Base-by-base conservation (phyloP, 169 alveolate species). In the Blepharisma undulans region DNA sequence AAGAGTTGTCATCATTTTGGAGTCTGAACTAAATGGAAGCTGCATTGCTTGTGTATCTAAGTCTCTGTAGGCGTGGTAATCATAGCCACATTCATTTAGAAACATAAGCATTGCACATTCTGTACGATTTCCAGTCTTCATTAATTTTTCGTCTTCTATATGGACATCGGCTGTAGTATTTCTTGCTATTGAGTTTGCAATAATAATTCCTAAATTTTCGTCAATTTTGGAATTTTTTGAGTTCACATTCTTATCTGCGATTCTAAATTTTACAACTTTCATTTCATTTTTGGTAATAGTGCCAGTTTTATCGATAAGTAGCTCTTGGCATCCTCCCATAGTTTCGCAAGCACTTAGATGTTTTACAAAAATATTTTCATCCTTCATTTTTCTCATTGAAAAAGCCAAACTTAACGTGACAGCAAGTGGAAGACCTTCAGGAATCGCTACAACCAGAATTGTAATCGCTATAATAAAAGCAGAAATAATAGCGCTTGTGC, bases 401-500 rank as follows among this genome's bases (percentile, higher is more conserved):
- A 90, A 91, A 84, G 94, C 95, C 76, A 95, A 72, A 36, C 93
- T 79, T 78, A 95, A 85, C 89, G 96, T 95, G 61, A 95, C 96
- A 8, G 97, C 96, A 6, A 95, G 82, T 6, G 96, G 96, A 22
- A 95, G 93, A 19, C 97, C 97, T 90, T 95, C 97, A 14, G 97
- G 97, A 5, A 92, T 94, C 22, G 99, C 98, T 14, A 97, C 98
- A 33, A 98, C 98, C 72, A 98, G 94, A 30, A 98, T 95, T 19
- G 99, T 96, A 76, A 97, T 95, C n/a, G 97, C 96, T 30, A 96
- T 96, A 76, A 97, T 72, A 86, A 72, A 66, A 1, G 60, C 71
- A 10, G 29, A 21, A 7, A 78, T 22, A 78, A 78, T 29, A 78
- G 66, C 86, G 8, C 71, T 32, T 21, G 34, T 21, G 29, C 29